phyloP scores from a whole-genome alignment of 2,329 filamentous ascomycete species.

The Teratosphaeria gauchensis region DNA sequence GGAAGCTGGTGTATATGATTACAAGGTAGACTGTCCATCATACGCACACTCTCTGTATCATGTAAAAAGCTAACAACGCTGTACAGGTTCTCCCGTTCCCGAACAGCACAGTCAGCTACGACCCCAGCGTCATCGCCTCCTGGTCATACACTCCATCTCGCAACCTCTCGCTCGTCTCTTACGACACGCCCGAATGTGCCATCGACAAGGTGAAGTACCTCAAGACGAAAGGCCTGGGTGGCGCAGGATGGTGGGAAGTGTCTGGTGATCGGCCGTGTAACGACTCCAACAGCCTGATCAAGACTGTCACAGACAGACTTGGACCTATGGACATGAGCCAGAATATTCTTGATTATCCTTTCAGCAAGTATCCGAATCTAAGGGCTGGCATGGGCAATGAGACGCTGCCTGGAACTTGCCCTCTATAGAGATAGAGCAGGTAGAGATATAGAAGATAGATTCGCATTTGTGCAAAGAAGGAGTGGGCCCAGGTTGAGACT shows the following conservation, averaged over 20 bases:
- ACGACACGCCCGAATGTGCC: constrained; percentile 60
- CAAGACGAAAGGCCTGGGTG: constrained; percentile 57
- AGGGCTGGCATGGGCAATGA: constrained; percentile 28
- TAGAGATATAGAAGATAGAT: too few relatives aligned
- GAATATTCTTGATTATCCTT: constrained; percentile 44
- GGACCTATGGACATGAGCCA: constrained; percentile 35
- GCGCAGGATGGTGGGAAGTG: constrained; percentile 96
- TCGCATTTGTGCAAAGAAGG: too few relatives aligned
- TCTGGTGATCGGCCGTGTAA: constrained; percentile 58
- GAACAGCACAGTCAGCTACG: constrained; percentile 54
- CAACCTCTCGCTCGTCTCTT: constrained; percentile 62
- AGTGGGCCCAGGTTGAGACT: too few relatives aligned
- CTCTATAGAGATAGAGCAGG: background rate
- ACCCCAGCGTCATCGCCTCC: constrained; percentile 56
- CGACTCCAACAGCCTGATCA: constrained; percentile 50
- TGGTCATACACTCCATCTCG: constrained; percentile 61
- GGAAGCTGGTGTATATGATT: constrained; percentile 82
- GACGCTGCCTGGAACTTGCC: background rate
- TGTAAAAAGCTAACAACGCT: background rate
- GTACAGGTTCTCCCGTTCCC: constrained; percentile 54
- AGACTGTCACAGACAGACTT: constrained; percentile 30
- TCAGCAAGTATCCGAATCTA: constrained; percentile 46
- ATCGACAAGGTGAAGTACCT: constrained; percentile 64
- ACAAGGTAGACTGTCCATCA: constrained; percentile 46
- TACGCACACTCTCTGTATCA: background rate